Evolutionary conservation across 2,329 filamentous ascomycete species (phyloP), one percentile per base, ranked within the genome.

Genomic region (Aspergillus flavus): DNA sequence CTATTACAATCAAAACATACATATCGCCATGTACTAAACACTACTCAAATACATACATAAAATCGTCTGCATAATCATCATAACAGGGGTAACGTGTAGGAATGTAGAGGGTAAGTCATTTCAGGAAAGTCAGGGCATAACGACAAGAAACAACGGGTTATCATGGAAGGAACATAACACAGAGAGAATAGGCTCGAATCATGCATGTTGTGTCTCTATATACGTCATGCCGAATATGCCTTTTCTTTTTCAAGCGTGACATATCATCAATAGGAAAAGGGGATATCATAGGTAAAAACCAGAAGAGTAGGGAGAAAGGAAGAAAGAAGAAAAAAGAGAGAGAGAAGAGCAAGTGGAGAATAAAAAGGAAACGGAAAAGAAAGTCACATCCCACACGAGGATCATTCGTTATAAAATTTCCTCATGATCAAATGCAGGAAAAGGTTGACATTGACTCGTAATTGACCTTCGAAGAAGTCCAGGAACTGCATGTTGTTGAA

Each of bases 401-500:
- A 67, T 76, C 66, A 81, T 70, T 82, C 80, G 69, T 83, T 83
- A 72, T 99, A 99, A 79, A 99, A 99, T 85, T 99, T 99, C 87
- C 96, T 96, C 84, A 98, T 98, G 70, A 99, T 87, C 78, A 98
- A 84, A 85, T 99, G 95, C 83, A 99, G 84, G 81, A 99, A 88
- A 74, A 99, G 79, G 82, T 99, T 99, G 73, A 99, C 95, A 78
- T 98, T 98, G 74, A 99, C 86, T 79, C 91, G 90, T 75, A 97
- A 84, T 60, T 90, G 89, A 59, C 90, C 90, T 76, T 96, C 93
- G 73, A 99, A 99, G 64, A 98, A 84, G 73, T 92, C 93, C 87
- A 98, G 94, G 78, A 96, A 97, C 80, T 97, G 93, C 72, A 93
- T 92, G 70, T 95, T 93, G 79, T 98, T 95, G 77, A 97, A 99